phyloP scores from a whole-genome alignment of 108 stramenopile genomes.

The Cyclotella kingstonii region DNA sequence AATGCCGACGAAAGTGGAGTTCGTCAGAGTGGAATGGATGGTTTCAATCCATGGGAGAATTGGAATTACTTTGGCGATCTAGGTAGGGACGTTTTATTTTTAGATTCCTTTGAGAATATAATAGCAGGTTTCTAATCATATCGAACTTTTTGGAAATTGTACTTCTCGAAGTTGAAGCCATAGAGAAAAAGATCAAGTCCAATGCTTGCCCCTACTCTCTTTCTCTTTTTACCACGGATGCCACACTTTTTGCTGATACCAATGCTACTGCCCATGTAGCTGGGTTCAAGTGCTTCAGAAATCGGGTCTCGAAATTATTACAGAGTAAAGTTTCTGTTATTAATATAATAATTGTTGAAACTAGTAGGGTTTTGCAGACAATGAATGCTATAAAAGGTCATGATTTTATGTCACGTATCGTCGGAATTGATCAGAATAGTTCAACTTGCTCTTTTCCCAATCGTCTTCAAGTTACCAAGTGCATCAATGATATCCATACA shows the following conservation, averaged over 20 bases:
- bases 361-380: slow-evolving; percentile 12
- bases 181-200: slow-evolving; percentile 11
- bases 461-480: slow-evolving; percentile 25
- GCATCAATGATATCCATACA: slow-evolving; percentile 25
- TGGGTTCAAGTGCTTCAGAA: slow-evolving; percentile 33
- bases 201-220: background rate
- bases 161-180: slow-evolving; percentile 6
- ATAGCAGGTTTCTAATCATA: background rate
- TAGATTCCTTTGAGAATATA: background rate
- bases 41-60: slow-evolving; percentile 23
- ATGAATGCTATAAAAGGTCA: slow-evolving; percentile 10
- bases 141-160: background rate
- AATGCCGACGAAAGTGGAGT: background rate
- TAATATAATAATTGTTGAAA: slow-evolving; percentile 28
- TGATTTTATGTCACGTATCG: too few species aligned
- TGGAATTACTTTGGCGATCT: slow-evolving; percentile 45
- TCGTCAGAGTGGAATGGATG: background rate
- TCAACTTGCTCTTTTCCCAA: slow-evolving; percentile 11
- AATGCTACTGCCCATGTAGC: slow-evolving; percentile 9
- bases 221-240: slow-evolving; percentile 49
- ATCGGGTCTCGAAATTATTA: slow-evolving; percentile 16
- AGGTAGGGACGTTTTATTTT: slow-evolving; percentile 16
- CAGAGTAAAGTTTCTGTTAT: slow-evolving; percentile 5
- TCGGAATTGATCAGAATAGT: background rate
- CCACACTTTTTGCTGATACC: slow-evolving; percentile 38